These are phyloP conservation scores for Wakefieldia striispora DNA, from an alignment of 768 basidiomycete genomes.

Conservation along the genomic window DNA sequence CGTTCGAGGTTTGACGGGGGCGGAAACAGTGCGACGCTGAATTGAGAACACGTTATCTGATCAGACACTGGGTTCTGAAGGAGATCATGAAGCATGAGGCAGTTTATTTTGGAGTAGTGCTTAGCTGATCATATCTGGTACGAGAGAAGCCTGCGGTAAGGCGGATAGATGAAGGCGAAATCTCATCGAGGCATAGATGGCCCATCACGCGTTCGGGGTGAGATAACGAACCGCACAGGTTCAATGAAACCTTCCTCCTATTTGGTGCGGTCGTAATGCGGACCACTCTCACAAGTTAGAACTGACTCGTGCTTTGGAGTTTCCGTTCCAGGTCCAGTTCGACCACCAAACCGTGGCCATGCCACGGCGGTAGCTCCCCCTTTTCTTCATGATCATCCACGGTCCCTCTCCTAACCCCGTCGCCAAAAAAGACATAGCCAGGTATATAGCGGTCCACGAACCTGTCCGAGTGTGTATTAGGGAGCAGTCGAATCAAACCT, in stretches of 20 bases:
- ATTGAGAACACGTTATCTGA: not conserved
- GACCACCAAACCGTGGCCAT: constrained; percentile 50
- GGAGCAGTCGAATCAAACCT: not conserved
- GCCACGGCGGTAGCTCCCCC: constrained; percentile 37
- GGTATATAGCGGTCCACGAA: constrained; percentile 95
- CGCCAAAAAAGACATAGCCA: constrained; percentile 84
- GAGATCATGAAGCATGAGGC: not conserved
- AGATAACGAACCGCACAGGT: not conserved
- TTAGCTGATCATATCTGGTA: constrained; percentile 2
- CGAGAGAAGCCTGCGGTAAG: not conserved
- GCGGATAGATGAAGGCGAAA: too few relatives aligned
- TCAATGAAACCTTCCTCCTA: not conserved
- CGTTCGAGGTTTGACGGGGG: not conserved
- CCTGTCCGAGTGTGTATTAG: constrained; percentile 34
- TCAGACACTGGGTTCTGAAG: not conserved
- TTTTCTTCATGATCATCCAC: constrained; percentile 15
- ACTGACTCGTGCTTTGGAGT: constrained; percentile 39
- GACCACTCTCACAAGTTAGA: constrained; percentile 30
- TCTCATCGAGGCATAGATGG: not conserved
- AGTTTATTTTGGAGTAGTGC: not conserved
- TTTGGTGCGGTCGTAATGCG: not conserved
- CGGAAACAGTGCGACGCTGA: constrained; percentile 2
- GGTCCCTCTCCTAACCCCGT: constrained; percentile 45
- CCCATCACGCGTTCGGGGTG: too few relatives aligned
- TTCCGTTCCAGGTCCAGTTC: constrained; percentile 54